Conservation (phyloP, 176 grass and related monocot genomes). For the Poa annua region DNA sequence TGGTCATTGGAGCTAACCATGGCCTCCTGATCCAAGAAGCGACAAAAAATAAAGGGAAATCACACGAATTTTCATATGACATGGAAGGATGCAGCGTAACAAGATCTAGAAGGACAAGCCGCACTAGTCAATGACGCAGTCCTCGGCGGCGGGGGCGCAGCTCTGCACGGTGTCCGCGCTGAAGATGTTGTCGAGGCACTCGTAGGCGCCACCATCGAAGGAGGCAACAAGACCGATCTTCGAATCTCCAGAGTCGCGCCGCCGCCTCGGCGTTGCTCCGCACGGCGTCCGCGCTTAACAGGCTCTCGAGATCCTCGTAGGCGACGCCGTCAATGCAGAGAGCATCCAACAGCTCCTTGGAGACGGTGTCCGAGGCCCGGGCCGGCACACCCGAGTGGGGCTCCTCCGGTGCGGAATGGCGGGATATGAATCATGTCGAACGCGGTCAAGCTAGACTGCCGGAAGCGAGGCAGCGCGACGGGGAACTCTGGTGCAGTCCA, state of each 20-base stretch:
- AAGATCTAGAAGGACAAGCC: constrained; percentile 37
- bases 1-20: no score
- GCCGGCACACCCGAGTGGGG: constrained; percentile 1
- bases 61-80: not conserved
- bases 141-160: not conserved
- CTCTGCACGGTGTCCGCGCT: constrained; percentile 7
- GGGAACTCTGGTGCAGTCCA: no score
- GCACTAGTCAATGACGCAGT: constrained; percentile 36
- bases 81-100: not conserved
- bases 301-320: not conserved
- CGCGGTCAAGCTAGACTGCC: no score
- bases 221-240: not conserved
- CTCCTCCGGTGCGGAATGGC: not conserved
- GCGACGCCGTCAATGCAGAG: constrained; percentile 16
- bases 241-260: no score
- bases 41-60: not conserved
- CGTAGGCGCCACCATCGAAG: not conserved
- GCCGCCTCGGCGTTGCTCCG: constrained; percentile 22
- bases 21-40: not conserved
- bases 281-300: not conserved
- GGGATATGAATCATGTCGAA: no score
- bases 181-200: constrained; percentile 17
- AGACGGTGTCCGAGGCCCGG: not conserved
- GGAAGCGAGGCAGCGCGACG: no score
- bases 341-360: constrained; percentile 41